These are phyloP conservation scores for Dichotomopilus funicola DNA, from an alignment of 2,329 filamentous ascomycete genomes.

Conservation along the genomic window DNA sequence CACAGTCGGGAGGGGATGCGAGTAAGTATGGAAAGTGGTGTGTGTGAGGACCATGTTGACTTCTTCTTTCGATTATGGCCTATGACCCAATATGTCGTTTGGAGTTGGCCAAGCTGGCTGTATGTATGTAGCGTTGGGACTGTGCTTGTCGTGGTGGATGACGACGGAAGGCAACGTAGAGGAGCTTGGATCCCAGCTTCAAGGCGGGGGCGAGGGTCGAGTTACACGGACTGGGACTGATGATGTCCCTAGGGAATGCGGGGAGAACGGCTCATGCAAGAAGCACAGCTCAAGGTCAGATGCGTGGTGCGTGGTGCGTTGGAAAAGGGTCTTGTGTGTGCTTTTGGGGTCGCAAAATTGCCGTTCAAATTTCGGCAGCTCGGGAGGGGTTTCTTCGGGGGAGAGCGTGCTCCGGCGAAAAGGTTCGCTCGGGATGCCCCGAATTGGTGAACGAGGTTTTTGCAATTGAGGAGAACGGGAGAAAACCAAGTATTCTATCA, in stretches of 20 bases:
- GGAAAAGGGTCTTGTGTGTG: slow-evolving; percentile 13
- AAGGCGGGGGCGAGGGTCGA: slow-evolving; percentile 13
- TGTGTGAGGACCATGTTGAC: slow-evolving; percentile 55
- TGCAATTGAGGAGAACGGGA: not conserved
- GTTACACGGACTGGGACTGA: slow-evolving; percentile 2
- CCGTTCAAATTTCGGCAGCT: not conserved
- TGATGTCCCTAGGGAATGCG: slow-evolving; percentile 1
- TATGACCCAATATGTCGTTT: slow-evolving; percentile 1
- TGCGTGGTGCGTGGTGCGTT: slow-evolving; percentile 6
- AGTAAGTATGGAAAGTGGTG: slow-evolving; percentile 64
- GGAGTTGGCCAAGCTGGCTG: not conserved
- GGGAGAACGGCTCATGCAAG: slow-evolving; percentile 10
- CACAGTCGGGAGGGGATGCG: slow-evolving; percentile 77
- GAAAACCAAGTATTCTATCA: not conserved
- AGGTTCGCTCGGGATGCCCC: slow-evolving; percentile 12
- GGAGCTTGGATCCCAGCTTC: slow-evolving; percentile 13
- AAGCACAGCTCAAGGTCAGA: slow-evolving; percentile 20
- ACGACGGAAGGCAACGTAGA: not conserved
- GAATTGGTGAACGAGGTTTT: slow-evolving; percentile 3
- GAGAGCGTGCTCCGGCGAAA: slow-evolving; percentile 17
- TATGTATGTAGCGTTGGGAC: not conserved
- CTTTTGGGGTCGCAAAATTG: not conserved
- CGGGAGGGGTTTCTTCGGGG: slow-evolving; percentile 4
- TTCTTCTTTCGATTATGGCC: not conserved
- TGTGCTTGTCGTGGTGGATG: not conserved